Conservation (phyloP, 805 yeast genomes). For the Suhomyces emberorum region DNA sequence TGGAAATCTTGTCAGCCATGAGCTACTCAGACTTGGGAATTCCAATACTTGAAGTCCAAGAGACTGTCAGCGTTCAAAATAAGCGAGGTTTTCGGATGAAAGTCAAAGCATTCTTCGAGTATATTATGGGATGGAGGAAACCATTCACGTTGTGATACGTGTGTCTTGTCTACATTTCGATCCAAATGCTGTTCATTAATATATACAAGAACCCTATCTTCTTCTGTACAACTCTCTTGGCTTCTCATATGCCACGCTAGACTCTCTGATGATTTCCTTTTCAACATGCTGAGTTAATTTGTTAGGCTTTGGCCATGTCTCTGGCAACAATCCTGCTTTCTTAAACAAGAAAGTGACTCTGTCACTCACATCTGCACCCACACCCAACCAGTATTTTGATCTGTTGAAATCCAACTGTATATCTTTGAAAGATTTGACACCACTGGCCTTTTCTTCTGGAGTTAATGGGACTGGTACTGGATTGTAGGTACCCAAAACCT, state of each 20-base stretch:
- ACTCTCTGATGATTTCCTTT: constrained; percentile 27
- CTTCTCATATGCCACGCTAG: constrained; percentile 29
- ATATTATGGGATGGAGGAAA: too few species aligned
- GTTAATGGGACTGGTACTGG: constrained; percentile 74
- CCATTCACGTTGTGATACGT: too few species aligned
- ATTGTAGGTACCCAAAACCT: constrained; percentile 90
- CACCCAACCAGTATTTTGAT: constrained; percentile 94
- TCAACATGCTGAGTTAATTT: constrained; percentile 32
- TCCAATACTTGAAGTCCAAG: too few species aligned
- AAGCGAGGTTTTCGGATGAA: too few species aligned
- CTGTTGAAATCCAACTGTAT: constrained; percentile 82
- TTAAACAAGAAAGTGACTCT: constrained; percentile 73
- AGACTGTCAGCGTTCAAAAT: too few species aligned
- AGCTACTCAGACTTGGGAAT: too few species aligned
- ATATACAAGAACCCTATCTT: constrained; percentile 17
- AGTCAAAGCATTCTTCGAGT: too few species aligned
- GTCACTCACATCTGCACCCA: constrained; percentile 92
- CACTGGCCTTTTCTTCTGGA: constrained; percentile 54
- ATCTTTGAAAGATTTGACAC: constrained; percentile 67
- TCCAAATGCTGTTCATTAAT: not conserved
- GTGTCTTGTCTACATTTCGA: too few species aligned
- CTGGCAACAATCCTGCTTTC: constrained; percentile 69
- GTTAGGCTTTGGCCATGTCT: constrained; percentile 55
- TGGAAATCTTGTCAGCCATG: too few species aligned
- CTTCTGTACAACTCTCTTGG: constrained; percentile 30